A percentile compares a stretch with the other conserved stretches of the same genome.
Evolutionary conservation across 352 stramenopile species (phyloP).

Genomic region (Phytophthora tubulina): DNA sequence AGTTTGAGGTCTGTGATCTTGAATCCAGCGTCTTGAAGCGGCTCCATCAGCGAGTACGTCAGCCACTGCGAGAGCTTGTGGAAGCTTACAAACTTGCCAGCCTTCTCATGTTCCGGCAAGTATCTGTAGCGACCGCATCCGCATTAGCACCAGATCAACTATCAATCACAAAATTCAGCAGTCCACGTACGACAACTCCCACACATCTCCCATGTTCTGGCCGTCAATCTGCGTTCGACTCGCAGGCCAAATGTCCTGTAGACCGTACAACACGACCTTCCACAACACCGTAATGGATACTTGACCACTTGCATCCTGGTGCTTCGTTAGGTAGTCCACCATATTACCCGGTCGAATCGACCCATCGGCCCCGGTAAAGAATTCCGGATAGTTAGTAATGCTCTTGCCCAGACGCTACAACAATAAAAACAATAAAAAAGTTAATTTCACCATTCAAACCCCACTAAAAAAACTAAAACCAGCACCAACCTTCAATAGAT

Average conservation of each 20-base stretch:
- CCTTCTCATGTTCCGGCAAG: slow-evolving; percentile 55
- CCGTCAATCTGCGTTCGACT: slow-evolving; percentile 76
- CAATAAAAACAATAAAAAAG: slow-evolving; percentile 1
- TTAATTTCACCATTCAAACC: neutral
- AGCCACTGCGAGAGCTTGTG: slow-evolving; percentile 92
- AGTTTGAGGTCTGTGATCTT: slow-evolving; percentile 81
- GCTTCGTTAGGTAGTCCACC: slow-evolving; percentile 77
- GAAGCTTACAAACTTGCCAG: slow-evolving; percentile 82
- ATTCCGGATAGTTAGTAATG: slow-evolving; percentile 80
- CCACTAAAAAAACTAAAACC: neutral
- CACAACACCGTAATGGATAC: slow-evolving; percentile 78
- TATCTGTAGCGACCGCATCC: slow-evolving; percentile 41
- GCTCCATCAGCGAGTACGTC: slow-evolving; percentile 91
- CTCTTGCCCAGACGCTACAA: slow-evolving; percentile 68
- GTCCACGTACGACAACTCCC: slow-evolving; percentile 68
- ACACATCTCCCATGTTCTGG: slow-evolving; percentile 89
- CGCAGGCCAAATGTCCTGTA: slow-evolving; percentile 88
- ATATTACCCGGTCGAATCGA: slow-evolving; percentile 76
- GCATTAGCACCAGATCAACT: slow-evolving; percentile 3
- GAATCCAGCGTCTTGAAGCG: slow-evolving; percentile 81
- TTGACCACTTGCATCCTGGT: slow-evolving; percentile 62
- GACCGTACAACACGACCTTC: slow-evolving; percentile 82
- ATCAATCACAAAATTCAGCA: neutral
- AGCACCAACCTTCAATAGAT: slow-evolving; percentile 70
- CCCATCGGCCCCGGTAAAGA: slow-evolving; percentile 61